Base-by-base conservation (phyloP, 345 rosid genomes). In the Aquilaria malaccensis region DNA sequence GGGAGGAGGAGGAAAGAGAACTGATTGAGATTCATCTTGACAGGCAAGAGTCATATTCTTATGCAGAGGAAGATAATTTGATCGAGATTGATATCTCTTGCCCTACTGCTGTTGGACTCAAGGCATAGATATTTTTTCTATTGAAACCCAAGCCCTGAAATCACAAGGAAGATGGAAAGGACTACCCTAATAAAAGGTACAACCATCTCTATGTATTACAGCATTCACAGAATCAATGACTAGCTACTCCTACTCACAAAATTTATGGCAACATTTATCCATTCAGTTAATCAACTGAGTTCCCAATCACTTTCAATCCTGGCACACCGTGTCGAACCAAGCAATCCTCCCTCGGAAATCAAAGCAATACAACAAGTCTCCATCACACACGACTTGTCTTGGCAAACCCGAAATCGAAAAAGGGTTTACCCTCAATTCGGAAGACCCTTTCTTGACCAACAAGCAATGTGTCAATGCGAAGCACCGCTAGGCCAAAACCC, bases 11-110 rank as follows among this genome's bases (percentile, higher is more conserved):
- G 32, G 84, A 72, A 46, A 67, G 64, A 69, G 95, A 81, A 11
- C 61, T 89, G 74, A 93, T 93, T 11, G 98, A 93, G 79, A 89
- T 93, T 30, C 74, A 73, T 13, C 75, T 93, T 0, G 79, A 81
- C 32, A 51, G 62, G 60, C 70, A 62, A 60, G 74, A 76, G 30
- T 1, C 74, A 57, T 78, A 75, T 62, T 74, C 72, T 70, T 72
- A 73, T 41, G 77, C 66, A 11, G 96, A 87, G 53, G 98, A 93
- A 63, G 97, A 65, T 13, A 57, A 37, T 50, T 57, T 65, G 50
- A 65, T 65, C 12, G 69, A 65, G 79, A 92, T 92, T 59, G 84
- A 85, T 63, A 70, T 86, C 45, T 86, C 84, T 56, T 68, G 3
- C 70, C 43, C 43, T 37, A 37, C 7, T 7, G 5, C 43, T 37